Percentiles rank a stretch among this genome's conserved stretches.
Conservation (phyloP, 176 grass and related monocot genomes). For the Raddia guianensis region DNA sequence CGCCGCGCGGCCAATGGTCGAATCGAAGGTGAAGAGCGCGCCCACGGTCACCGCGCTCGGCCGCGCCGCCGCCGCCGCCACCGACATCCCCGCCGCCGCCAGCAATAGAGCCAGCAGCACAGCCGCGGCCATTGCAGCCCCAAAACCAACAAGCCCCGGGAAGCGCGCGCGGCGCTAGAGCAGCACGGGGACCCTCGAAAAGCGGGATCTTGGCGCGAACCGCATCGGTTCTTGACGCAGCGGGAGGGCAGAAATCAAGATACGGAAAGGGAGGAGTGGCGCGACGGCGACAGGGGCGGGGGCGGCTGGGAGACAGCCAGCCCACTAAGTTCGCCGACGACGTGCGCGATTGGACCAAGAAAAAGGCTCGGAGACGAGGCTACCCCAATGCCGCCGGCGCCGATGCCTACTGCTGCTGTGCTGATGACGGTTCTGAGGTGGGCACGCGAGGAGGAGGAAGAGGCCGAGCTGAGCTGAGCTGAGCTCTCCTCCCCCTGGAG, state of each 20-base stretch:
- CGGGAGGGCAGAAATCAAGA: background rate
- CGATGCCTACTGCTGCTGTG: background rate
- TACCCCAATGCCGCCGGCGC: background rate
- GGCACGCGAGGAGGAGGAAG: background rate
- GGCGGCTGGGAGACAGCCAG: background rate
- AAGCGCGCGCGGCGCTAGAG: conserved; percentile 27
- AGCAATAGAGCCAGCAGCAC: background rate
- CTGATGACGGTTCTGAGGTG: background rate
- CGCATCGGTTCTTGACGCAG: background rate
- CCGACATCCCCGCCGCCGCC: background rate
- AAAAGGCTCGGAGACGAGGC: background rate
- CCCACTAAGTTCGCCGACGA: background rate
- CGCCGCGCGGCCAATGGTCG: conserved; percentile 74
- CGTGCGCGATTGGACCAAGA: background rate
- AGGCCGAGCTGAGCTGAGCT: conserved; percentile 4
- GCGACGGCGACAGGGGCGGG: background rate
- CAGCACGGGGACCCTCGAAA: conserved; percentile 4
- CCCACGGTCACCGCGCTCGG: conserved; percentile 53
- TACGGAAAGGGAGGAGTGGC: background rate
- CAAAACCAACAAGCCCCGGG: background rate
- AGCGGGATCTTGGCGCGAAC: background rate
- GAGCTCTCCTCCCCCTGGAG: background rate
- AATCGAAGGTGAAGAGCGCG: conserved; percentile 77
- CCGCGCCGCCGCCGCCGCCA: conserved; percentile 26
- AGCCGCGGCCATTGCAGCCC: conserved; percentile 29